Percentiles rank a stretch among this genome's conserved stretches.
Evolutionary conservation across 495 filamentous ascomycete genomes (phyloP).

Genomic region (Aspergillus biplanus): DNA sequence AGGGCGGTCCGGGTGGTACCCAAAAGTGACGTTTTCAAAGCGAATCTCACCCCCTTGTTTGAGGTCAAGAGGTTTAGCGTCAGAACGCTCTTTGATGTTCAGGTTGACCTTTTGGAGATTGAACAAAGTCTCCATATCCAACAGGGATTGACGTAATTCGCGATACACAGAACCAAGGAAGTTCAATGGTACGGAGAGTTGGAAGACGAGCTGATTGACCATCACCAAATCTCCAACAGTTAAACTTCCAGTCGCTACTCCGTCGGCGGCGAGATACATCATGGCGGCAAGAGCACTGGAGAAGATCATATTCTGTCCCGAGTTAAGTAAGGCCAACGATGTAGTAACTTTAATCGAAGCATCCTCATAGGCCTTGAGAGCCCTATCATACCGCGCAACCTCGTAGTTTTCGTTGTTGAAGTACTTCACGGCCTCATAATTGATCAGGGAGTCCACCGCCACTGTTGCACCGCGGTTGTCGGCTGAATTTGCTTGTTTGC

Average conservation of each 20-base stretch:
- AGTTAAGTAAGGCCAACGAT: conserved; percentile 88
- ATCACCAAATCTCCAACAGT: conserved; percentile 98
- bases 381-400: conserved; percentile 85
- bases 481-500: conserved; percentile 90
- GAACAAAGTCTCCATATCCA: conserved; percentile 99
- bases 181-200: conserved; percentile 93
- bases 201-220: conserved; percentile 98
- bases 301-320: conserved; percentile 98
- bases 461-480: conserved; percentile 96
- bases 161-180: conserved; percentile 96
- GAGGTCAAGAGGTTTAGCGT: conserved; percentile 73
- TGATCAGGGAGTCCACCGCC: conserved; percentile 94
- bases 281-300: conserved; percentile 92
- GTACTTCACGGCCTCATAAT: conserved; percentile 99
- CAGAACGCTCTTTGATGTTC: conserved; percentile 71
- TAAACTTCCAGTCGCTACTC: conserved; percentile 76
- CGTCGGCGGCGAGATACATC: conserved; percentile 95
- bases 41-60: conserved; percentile 81
- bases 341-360: conserved; percentile 96
- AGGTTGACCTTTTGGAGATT: conserved; percentile 99
- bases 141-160: conserved; percentile 87
- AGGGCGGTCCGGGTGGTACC: conserved; percentile 83
- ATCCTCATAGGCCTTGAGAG: conserved; percentile 84
- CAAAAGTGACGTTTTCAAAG: conserved; percentile 95
- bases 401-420: conserved; percentile 99